Evolutionary conservation across 805 yeast genomes (phyloP), one percentile per base, ranked within the genome.

Genomic region (Metschnikowia proteae): DNA sequence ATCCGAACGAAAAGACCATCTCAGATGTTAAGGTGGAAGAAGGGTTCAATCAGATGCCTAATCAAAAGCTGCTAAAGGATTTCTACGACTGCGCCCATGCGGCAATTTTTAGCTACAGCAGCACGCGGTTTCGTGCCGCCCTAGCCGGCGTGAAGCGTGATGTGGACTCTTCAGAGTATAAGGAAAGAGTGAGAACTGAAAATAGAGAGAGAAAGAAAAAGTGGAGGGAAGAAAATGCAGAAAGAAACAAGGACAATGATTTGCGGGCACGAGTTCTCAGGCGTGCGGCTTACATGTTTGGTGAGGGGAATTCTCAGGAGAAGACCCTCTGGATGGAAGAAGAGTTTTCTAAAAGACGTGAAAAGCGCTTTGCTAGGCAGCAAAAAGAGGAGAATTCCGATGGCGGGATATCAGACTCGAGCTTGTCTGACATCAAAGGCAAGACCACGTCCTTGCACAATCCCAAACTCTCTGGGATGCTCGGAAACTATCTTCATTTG

Each of bases 171-270:
- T 57, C 64, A 7, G 79, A 76, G 50, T 69, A 71, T 41, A 76
- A 76, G 52, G 88, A 84, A 58, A 76, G 80, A 52, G 71, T 83
- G 8, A 68, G 90, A 43, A 57, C 76, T 26, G 91, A 82, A 42
- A 88, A 88, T 59, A 71, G 96, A 42, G 87, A 82, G 46, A 71
- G 96, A 22, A 88, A 88, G 68, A 83, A 86, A 67, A 78, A 80
- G 55, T 88, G 96, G 96, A 75, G 96, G 59, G 91, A 82, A 54
- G 83, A 80, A 27, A 89, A 92, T 61, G 78, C 80, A 6, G 84
- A 84, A 51, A 75, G 94, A 55, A 91, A 91, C 65, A 84, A 88
- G 68, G 96, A 90, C 63, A 85, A 88, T 59, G 98, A 92, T 61
- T 71, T 92, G 47, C 75, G 96, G 45, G 81, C 87, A 0, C 73